Conservation (phyloP, 805 yeast species). For the Starmerella khaoyaiensis region DNA sequence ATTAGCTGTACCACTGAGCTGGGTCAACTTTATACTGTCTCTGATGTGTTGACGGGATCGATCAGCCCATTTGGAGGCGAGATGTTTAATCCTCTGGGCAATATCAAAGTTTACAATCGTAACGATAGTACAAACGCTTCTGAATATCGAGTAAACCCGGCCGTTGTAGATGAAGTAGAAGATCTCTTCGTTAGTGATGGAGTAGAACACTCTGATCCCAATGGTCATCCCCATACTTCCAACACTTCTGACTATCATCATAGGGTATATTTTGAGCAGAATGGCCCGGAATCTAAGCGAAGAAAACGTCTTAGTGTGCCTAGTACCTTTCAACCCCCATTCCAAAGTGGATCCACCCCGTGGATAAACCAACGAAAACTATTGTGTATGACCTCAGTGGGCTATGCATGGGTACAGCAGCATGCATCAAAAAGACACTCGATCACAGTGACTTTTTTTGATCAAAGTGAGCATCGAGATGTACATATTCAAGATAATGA, state of each 20-base stretch:
- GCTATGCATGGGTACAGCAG: slow-evolving; percentile 69
- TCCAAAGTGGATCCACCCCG: slow-evolving; percentile 82
- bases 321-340: slow-evolving; percentile 34
- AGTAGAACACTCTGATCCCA: no score
- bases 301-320: not conserved
- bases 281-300: no score
- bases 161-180: no score
- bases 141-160: no score
- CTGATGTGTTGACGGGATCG: slow-evolving; percentile 9
- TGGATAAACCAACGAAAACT: slow-evolving; percentile 62
- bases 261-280: no score
- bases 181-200: no score
- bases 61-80: slow-evolving; percentile 23
- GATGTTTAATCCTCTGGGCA: slow-evolving; percentile 15
- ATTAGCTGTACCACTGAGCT: slow-evolving; percentile 25
- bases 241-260: no score
- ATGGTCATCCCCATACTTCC: no score
- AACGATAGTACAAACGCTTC: no score
- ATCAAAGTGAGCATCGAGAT: slow-evolving; percentile 58
- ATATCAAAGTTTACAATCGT: not conserved
- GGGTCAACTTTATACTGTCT: slow-evolving; percentile 25
- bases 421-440: slow-evolving; percentile 46
- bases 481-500: slow-evolving; percentile 72
- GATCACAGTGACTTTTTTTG: slow-evolving; percentile 80
- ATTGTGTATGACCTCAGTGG: slow-evolving; percentile 64